Percentiles rank a stretch among this genome's conserved stretches.
Evolutionary conservation across 2,329 filamentous ascomycete species (phyloP).

Genomic region (Phialophora expanda): DNA sequence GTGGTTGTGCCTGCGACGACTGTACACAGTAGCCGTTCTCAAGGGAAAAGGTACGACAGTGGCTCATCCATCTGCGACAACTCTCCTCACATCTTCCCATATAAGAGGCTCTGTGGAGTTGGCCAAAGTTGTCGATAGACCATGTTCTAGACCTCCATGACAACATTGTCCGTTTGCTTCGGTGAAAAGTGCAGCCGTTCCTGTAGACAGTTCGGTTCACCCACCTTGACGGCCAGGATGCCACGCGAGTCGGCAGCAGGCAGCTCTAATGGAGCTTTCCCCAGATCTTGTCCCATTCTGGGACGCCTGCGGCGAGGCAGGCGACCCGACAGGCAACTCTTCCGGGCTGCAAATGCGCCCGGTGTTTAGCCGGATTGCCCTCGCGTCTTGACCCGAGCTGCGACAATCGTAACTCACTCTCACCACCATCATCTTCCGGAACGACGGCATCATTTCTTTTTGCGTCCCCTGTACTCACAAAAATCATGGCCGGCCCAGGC

Average conservation of each 20-base stretch:
- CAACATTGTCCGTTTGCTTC: not conserved
- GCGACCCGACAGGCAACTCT: not conserved
- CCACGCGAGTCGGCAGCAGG: constrained; percentile 14
- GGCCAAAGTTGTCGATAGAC: not conserved
- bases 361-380: constrained; percentile 6
- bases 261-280: constrained; percentile 7
- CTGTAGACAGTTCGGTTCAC: constrained; percentile 3
- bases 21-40: not conserved
- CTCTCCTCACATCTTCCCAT: not conserved
- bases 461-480: constrained; percentile 6
- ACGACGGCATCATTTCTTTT: constrained; percentile 27
- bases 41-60: not conserved
- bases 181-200: constrained; percentile 21
- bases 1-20: not conserved
- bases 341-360: not conserved
- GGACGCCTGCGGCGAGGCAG: not conserved
- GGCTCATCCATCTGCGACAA: not conserved
- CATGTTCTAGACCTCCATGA: not conserved
- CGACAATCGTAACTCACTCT: constrained; percentile 20
- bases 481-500: constrained; percentile 27
- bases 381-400: constrained; percentile 13
- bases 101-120: not conserved
- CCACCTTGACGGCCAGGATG: constrained; percentile 2
- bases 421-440: constrained; percentile 29
- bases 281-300: constrained; percentile 3